phyloP scores from a whole-genome alignment of 75 land plant genomes.

The Pinus taeda region DNA sequence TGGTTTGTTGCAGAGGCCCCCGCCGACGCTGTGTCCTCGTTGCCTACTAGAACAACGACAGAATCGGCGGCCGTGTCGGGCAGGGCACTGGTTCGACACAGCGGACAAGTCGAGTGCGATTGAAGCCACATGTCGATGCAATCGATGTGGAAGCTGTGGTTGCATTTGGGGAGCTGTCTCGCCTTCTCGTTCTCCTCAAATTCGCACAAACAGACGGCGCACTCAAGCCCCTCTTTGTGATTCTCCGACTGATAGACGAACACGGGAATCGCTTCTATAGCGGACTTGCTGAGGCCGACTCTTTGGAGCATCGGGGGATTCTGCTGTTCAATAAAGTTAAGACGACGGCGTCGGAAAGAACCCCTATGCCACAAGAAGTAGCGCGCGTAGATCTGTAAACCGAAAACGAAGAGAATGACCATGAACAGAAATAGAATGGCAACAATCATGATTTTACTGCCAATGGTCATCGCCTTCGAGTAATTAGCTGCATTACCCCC shows the following conservation, averaged over 20 bases:
- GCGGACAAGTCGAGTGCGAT: slow-evolving; percentile 49
- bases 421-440: slow-evolving; percentile 8
- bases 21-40: not conserved
- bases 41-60: not conserved
- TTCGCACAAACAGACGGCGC: slow-evolving; percentile 62
- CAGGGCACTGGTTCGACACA: slow-evolving; percentile 29
- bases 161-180: slow-evolving; percentile 36
- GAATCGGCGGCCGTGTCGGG: not conserved
- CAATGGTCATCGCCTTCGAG: not conserved
- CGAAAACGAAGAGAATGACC: slow-evolving; percentile 10
- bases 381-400: slow-evolving; percentile 6
- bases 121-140: slow-evolving; percentile 64
- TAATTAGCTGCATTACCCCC: not conserved
- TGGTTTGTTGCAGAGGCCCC: not conserved
- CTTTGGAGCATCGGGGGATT: not conserved
- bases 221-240: slow-evolving; percentile 24
- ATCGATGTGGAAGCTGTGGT: slow-evolving; percentile 38
- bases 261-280: not conserved
- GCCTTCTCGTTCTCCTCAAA: slow-evolving; percentile 41
- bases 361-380: slow-evolving; percentile 5
- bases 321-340: not conserved
- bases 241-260: not conserved
- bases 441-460: slow-evolving; percentile 1
- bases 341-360: not conserved
- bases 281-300: not conserved